Percentiles rank a stretch among this genome's conserved stretches.
Conservation (phyloP, 768 basidiomycete genomes). For the Favolaschia claudopus region DNA sequence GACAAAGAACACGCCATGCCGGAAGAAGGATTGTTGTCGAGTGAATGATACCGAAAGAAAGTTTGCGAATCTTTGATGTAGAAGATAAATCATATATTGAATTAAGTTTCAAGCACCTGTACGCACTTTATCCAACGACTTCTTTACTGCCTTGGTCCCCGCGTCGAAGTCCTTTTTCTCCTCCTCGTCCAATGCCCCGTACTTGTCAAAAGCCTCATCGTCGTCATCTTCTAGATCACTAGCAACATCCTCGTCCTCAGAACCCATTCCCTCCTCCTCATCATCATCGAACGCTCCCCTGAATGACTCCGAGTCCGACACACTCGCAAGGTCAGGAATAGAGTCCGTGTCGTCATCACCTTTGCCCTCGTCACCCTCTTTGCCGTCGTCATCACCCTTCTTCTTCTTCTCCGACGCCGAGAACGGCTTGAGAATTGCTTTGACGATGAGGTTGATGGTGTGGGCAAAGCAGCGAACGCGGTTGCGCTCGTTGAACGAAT, state of each 20-base stretch:
- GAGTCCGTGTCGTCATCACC: neutral
- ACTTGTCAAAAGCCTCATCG: neutral
- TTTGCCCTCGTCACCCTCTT: too few species aligned
- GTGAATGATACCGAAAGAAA: conserved; percentile 31
- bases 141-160: conserved; percentile 4
- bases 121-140: conserved; percentile 3
- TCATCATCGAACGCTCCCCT: neutral
- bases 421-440: conserved; percentile 15
- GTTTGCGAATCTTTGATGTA: conserved; percentile 34
- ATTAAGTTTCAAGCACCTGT: neutral
- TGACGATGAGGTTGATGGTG: conserved; percentile 15
- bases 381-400: neutral
- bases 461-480: conserved; percentile 18
- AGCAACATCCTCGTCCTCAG: neutral
- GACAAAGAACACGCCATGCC: conserved; percentile 18
- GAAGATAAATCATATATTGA: conserved; percentile 26
- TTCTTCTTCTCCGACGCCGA: conserved; percentile 4
- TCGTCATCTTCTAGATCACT: neutral
- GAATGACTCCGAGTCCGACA: conserved; percentile 23
- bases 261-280: neutral
- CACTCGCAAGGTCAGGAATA: conserved; percentile 36
- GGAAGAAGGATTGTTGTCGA: conserved; percentile 31
- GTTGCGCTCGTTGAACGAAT: conserved; percentile 1
- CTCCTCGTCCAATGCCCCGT: neutral
- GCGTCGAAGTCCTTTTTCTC: neutral